phyloP scores from a whole-genome alignment of 768 basidiomycete genomes.

The Boletellus ananas region DNA sequence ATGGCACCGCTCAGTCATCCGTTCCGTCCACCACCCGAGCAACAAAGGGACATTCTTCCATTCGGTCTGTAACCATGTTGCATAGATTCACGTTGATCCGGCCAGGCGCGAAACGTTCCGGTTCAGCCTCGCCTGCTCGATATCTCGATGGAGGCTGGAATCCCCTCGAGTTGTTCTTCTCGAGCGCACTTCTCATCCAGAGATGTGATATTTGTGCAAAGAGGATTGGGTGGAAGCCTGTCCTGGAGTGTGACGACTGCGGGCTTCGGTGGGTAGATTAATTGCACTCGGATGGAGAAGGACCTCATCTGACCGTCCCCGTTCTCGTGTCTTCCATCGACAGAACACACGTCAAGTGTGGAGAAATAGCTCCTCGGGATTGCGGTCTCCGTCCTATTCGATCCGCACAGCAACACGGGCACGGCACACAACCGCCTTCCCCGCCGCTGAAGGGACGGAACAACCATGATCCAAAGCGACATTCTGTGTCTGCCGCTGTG shows the following conservation, averaged over 20 bases:
- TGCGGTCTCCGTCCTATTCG: conserved; percentile 57
- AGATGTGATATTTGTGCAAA: conserved; percentile 84
- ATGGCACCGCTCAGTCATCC: conserved; percentile 57
- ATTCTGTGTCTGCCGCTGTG: conserved; percentile 19
- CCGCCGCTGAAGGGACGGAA: conserved; percentile 28
- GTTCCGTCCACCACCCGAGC: conserved; percentile 55
- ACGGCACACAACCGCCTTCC: conserved; percentile 16
- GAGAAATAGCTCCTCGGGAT: conserved; percentile 75
- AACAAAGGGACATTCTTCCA: conserved; percentile 75
- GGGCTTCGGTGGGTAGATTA: conserved; percentile 53
- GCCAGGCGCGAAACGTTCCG: conserved; percentile 61
- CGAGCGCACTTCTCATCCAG: conserved; percentile 62
- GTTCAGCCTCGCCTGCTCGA: conserved; percentile 27
- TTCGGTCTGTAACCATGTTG: conserved; percentile 53
- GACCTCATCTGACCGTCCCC: conserved; percentile 12
- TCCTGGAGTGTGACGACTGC: conserved; percentile 88
- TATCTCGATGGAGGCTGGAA: conserved; percentile 53
- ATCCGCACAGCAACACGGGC: conserved; percentile 25
- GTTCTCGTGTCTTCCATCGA: conserved; percentile 13
- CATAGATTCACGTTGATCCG: conserved; percentile 88
- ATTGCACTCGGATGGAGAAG: conserved; percentile 9
- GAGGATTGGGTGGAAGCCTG: conserved; percentile 81
- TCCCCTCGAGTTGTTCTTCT: conserved; percentile 76
- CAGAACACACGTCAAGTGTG: conserved; percentile 85
- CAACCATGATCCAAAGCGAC: conserved; percentile 26